Percentiles rank a stretch among this genome's conserved stretches.
Evolutionary conservation across 805 yeast species (phyloP).

Genomic region (Torulaspora microellipsoides): DNA sequence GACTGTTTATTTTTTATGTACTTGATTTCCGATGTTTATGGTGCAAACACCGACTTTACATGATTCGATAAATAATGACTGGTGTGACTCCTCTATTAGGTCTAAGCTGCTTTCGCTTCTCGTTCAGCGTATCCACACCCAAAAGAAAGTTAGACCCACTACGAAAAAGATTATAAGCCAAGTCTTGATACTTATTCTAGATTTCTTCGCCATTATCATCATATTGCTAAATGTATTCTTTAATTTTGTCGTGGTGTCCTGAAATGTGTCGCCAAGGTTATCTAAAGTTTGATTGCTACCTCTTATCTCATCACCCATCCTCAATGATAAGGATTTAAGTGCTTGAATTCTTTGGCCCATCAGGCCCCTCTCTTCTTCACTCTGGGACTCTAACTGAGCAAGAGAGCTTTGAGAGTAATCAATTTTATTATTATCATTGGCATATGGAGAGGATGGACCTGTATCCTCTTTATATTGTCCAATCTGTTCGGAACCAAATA

Average conservation of each 20-base stretch:
- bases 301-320: conserved; percentile 63
- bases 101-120: not conserved
- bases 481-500: conserved; percentile 22
- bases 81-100: no score
- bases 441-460: conserved; percentile 40
- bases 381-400: conserved; percentile 62
- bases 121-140: conserved; percentile 40
- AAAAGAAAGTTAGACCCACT: conserved; percentile 47
- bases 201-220: conserved; percentile 58
- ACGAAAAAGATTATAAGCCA: conserved; percentile 53
- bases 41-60: no score
- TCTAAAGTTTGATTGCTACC: conserved; percentile 46
- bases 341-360: conserved; percentile 52
- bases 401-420: conserved; percentile 50
- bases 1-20: no score
- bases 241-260: conserved; percentile 42
- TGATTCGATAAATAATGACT: no score
- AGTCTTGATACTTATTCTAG: conserved; percentile 58
- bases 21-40: no score
- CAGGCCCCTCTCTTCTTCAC: conserved; percentile 51
- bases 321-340: conserved; percentile 50
- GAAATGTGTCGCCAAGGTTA: conserved; percentile 43
- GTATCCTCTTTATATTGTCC: conserved; percentile 3
- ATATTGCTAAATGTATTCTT: conserved; percentile 51
- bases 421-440: conserved; percentile 28